A percentile compares a stretch with the other conserved stretches of the same genome.
phyloP scores from a whole-genome alignment of 495 filamentous ascomycete genomes.

The Neurospora africana region DNA sequence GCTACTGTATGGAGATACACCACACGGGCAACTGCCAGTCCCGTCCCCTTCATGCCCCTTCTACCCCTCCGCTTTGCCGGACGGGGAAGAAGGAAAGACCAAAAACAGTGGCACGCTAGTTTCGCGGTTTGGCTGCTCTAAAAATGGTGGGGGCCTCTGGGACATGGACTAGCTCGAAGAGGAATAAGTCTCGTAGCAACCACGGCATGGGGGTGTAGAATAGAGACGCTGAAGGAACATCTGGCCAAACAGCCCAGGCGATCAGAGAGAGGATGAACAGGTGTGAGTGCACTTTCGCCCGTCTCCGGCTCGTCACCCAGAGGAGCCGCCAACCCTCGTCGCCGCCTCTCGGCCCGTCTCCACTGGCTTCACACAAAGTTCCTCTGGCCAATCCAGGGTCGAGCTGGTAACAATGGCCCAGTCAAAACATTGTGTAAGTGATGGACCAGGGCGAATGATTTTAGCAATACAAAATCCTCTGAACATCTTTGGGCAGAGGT shows the following conservation, averaged over 20 bases:
- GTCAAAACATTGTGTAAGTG: conserved; percentile 15
- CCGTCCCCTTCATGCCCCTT: background rate
- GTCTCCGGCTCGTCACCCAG: background rate
- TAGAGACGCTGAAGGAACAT: conserved; percentile 15
- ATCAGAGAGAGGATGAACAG: conserved; percentile 14
- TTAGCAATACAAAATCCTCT: conserved; percentile 34
- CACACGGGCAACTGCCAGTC: background rate
- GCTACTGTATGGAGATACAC: background rate
- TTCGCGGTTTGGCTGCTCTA: background rate
- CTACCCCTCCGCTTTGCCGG: conserved; percentile 10
- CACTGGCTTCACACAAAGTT: background rate
- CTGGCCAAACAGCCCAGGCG: conserved; percentile 12
- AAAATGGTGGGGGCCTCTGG: background rate
- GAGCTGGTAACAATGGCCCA: conserved; percentile 13
- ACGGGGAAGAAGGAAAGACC: conserved; percentile 8
- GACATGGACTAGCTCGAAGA: conserved; percentile 7
- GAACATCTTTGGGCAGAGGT: conserved; percentile 17
- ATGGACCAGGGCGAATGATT: conserved; percentile 30
- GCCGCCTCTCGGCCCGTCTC: conserved; percentile 10
- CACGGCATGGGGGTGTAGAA: conserved; percentile 6
- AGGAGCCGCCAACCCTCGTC: background rate
- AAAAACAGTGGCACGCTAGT: background rate
- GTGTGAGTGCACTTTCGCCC: background rate
- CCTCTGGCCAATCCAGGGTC: conserved; percentile 21
- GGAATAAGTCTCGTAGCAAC: conserved; percentile 9